Conservation (phyloP, 768 basidiomycete species). For the Roridomyces roridus region DNA sequence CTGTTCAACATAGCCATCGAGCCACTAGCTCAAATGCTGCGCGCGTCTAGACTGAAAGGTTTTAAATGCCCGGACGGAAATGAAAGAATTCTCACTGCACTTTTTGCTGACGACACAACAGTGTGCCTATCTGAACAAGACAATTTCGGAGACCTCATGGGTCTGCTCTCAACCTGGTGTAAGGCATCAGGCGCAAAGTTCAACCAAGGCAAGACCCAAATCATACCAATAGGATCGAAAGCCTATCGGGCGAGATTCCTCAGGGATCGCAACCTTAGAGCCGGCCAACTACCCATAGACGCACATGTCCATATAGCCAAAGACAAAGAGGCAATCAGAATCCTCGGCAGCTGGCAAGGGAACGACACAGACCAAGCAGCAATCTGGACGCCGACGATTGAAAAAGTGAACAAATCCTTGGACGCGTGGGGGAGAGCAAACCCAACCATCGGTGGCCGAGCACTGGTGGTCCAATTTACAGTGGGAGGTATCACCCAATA, state of each 20-base stretch:
- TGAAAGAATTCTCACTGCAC: conserved; percentile 33
- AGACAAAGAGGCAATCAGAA: conserved; percentile 21
- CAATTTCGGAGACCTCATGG: conserved; percentile 26
- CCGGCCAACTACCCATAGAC: not conserved
- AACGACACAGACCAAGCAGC: conserved; percentile 21
- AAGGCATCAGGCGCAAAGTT: not conserved
- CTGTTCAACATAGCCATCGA: no score
- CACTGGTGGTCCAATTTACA: conserved; percentile 28
- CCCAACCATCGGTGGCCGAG: conserved; percentile 26
- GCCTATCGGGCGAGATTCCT: not conserved
- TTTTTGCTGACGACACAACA: conserved; percentile 51
- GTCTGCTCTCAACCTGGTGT: conserved; percentile 45
- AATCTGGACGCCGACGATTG: conserved; percentile 21
- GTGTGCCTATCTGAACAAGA: conserved; percentile 39
- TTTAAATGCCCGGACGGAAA: conserved; percentile 22
- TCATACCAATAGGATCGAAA: not conserved
- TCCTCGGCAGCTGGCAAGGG: conserved; percentile 30
- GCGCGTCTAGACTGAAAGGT: conserved; percentile 36
- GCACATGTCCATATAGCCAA: conserved; percentile 8
- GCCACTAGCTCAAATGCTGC: conserved; percentile 16
- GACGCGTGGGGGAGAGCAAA: conserved; percentile 11
- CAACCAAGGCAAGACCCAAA: not conserved
- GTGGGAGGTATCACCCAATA: conserved; percentile 35
- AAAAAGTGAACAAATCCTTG: conserved; percentile 24
- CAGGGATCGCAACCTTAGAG: not conserved